phyloP scores from a whole-genome alignment of 1,139 yeast genomes.

The Magnusiomyces fungicola region DNA sequence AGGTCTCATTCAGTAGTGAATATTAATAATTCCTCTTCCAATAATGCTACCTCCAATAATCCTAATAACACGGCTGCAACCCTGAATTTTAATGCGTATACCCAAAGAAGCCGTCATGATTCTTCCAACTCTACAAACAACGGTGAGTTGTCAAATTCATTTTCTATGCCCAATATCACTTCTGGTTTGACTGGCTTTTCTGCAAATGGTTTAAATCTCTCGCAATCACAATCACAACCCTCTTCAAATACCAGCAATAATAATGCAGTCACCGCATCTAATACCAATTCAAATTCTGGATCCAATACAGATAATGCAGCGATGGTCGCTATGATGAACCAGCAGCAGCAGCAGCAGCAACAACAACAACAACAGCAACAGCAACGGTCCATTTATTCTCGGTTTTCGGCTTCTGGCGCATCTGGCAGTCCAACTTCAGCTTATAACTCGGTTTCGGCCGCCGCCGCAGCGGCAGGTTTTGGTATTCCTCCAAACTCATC shows the following conservation, averaged over 20 bases:
- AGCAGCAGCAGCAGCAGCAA: conserved; percentile 2
- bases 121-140: neutral
- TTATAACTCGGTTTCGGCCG: too few species aligned
- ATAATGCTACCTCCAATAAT: too few species aligned
- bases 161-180: neutral
- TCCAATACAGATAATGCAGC: neutral
- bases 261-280: too few species aligned
- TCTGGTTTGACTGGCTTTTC: neutral
- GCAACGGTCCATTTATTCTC: neutral
- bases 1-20: too few species aligned
- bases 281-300: too few species aligned
- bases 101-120: neutral
- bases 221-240: neutral
- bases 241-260: neutral
- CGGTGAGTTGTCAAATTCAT: neutral
- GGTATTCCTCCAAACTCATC: neutral
- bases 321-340: conserved; percentile 1
- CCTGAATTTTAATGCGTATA: too few species aligned
- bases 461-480: too few species aligned
- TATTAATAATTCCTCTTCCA: too few species aligned
- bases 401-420: neutral
- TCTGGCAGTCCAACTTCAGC: neutral
- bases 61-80: too few species aligned
- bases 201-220: neutral
- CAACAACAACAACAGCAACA: neutral